A percentile compares a stretch with the other conserved stretches of the same genome.
phyloP scores from a whole-genome alignment of 1,284 basidiomycete genomes.

The Trametes hirsuta region DNA sequence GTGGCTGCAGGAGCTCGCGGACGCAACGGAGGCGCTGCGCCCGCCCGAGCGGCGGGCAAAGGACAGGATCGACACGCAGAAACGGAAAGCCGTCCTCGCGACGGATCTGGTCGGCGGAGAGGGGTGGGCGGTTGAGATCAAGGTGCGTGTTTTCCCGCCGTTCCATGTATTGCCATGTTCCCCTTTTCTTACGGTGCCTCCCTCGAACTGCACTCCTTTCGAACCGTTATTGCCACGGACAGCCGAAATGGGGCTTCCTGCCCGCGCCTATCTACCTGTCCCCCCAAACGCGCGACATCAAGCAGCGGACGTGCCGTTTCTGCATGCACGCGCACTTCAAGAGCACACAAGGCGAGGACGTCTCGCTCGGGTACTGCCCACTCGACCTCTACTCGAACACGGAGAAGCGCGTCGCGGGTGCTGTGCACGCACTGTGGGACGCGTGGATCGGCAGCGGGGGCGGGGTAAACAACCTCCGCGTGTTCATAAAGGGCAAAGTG shows the following conservation, averaged over 20 bases:
- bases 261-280: slow-evolving; percentile 67
- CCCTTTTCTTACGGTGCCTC: background rate
- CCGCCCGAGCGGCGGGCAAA: slow-evolving; percentile 56
- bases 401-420: slow-evolving; percentile 55
- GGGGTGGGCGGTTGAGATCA: slow-evolving; percentile 82
- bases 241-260: slow-evolving; percentile 97
- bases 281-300: slow-evolving; percentile 55
- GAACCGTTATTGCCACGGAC: background rate
- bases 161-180: background rate
- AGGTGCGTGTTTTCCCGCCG: slow-evolving; percentile 52
- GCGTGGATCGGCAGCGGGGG: slow-evolving; percentile 69
- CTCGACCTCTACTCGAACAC: slow-evolving; percentile 85
- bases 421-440: slow-evolving; percentile 73
- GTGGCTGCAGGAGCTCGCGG: slow-evolving; percentile 66
- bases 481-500: slow-evolving; percentile 71
- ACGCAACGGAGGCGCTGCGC: slow-evolving; percentile 50
- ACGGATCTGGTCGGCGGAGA: slow-evolving; percentile 71
- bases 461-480: slow-evolving; percentile 75
- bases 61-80: slow-evolving; percentile 61
- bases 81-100: slow-evolving; percentile 64
- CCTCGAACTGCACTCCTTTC: background rate
- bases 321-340: slow-evolving; percentile 82
- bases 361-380: slow-evolving; percentile 75
- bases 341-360: slow-evolving; percentile 41
- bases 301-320: slow-evolving; percentile 79